Evolutionary conservation across 352 stramenopile species (phyloP), one percentile per base, ranked within the genome.

Genomic region (Phytophthora pseudosyringae): DNA sequence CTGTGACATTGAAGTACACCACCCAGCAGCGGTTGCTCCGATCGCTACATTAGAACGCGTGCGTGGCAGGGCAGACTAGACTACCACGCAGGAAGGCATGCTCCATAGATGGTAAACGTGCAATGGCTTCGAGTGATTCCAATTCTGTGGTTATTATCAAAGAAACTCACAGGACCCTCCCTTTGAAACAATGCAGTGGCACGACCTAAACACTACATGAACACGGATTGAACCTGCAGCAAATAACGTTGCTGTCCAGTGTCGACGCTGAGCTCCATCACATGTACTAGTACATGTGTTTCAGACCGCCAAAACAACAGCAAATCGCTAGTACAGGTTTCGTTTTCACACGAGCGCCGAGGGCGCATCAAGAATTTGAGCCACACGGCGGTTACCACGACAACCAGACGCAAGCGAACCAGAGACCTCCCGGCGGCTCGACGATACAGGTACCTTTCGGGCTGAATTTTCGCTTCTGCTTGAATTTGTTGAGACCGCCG

Each of bases 1-100:
- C 32, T 71, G 18, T 71, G 41, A 74, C 36, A 49, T 40, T 35
- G n/a, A 33, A 55, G 13, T 3, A 16, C 25, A 16, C 33, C 10
- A 52, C 15, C 29, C 21, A 66, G 29, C 31, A 46, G 38, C 32
- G 12, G 18, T 29, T 35, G 39, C n/a, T 33, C 10, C 28, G 8
- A 49, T 4, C 26, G 40, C 53, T 60, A 16, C 40, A 12, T 33
- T 56, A 36, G 31, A 61, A 38, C 53, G 51, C 35, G 13, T 41
- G 33, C 7, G 25, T 43, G 21, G 45, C 16, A 11, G 31, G 31
- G 3, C 31, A 35, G 31, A 4, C 1, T 35, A 35, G 21, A 21
- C 1, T 21, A 2, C 21, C 21, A 21, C 21, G 21, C 21, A 21
- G 21, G 21, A 21, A 31, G n/a, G 16, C 40, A 3, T 11, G 10